These are phyloP conservation scores for Panellus pusillus DNA, from an alignment of 768 basidiomycete species.

Conservation along the genomic window DNA sequence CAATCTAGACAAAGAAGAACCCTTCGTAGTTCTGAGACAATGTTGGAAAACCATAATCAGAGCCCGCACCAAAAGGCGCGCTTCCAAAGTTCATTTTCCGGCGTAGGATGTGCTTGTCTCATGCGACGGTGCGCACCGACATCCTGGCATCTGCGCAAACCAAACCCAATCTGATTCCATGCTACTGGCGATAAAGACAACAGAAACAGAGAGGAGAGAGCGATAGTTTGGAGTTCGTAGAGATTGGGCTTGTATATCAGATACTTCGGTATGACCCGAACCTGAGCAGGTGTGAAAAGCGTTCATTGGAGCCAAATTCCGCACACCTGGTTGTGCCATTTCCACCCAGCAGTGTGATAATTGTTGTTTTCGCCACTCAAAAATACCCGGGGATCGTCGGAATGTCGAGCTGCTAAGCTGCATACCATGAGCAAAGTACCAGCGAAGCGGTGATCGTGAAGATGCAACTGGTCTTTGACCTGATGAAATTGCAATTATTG, in stretches of 20 bases:
- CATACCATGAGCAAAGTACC: constrained; percentile 28
- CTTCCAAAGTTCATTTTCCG: constrained; percentile 75
- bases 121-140: constrained; percentile 65
- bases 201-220: constrained; percentile 41
- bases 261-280: constrained; percentile 24
- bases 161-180: constrained; percentile 69
- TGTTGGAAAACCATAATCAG: neutral
- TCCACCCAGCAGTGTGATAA: constrained; percentile 55
- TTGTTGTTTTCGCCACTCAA: constrained; percentile 44
- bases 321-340: constrained; percentile 46
- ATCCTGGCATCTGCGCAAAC: constrained; percentile 71
- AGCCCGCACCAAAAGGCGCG: constrained; percentile 57
- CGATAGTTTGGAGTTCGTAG: constrained; percentile 21
- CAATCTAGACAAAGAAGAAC: constrained; percentile 51
- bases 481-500: too few species aligned
- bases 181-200: constrained; percentile 47
- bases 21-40: constrained; percentile 33
- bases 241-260: constrained; percentile 19
- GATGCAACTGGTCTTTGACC: constrained; percentile 50
- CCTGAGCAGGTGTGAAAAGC: constrained; percentile 21
- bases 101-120: constrained; percentile 35
- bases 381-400: constrained; percentile 61
- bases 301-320: neutral
- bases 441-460: constrained; percentile 46
- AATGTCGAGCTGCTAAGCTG: constrained; percentile 60